A percentile compares a stretch with the other conserved stretches of the same genome.
Conservation (phyloP, 1,284 basidiomycete species). For the Trichosporon coremiiforme region DNA sequence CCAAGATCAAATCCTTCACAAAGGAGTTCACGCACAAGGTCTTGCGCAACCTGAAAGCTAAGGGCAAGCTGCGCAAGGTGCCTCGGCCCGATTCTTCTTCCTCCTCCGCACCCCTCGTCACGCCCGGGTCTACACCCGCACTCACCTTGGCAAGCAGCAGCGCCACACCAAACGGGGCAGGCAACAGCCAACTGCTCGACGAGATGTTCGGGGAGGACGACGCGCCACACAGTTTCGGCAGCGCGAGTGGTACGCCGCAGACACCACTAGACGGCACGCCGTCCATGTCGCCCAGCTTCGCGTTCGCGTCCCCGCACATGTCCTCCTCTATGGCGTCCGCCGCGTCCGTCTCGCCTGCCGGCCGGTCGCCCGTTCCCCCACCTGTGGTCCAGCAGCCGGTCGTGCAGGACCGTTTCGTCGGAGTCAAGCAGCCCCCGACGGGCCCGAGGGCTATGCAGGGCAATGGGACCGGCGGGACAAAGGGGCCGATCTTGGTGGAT, state of each 20-base stretch:
- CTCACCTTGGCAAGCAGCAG: constrained; percentile 16
- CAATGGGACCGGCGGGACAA: no score
- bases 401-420: constrained; percentile 24
- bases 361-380: constrained; percentile 6
- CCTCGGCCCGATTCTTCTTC: constrained; percentile 5
- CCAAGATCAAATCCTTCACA: constrained; percentile 90
- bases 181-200: constrained; percentile 23
- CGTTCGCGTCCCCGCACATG: constrained; percentile 1
- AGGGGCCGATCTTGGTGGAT: constrained; percentile 29
- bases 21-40: constrained; percentile 71
- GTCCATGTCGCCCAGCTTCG: background rate
- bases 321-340: background rate
- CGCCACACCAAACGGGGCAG: constrained; percentile 9
- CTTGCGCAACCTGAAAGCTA: constrained; percentile 51
- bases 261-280: constrained; percentile 23
- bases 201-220: constrained; percentile 34
- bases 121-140: constrained; percentile 18
- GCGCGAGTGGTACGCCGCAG: constrained; percentile 4
- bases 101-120: background rate
- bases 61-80: constrained; percentile 43
- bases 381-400: constrained; percentile 18
- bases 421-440: constrained; percentile 13
- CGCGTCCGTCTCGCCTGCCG: constrained; percentile 10
- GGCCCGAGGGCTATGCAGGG: background rate
- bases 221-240: background rate